Evolutionary conservation across 768 basidiomycete species (phyloP).

Genomic region (Suillus spraguei): DNA sequence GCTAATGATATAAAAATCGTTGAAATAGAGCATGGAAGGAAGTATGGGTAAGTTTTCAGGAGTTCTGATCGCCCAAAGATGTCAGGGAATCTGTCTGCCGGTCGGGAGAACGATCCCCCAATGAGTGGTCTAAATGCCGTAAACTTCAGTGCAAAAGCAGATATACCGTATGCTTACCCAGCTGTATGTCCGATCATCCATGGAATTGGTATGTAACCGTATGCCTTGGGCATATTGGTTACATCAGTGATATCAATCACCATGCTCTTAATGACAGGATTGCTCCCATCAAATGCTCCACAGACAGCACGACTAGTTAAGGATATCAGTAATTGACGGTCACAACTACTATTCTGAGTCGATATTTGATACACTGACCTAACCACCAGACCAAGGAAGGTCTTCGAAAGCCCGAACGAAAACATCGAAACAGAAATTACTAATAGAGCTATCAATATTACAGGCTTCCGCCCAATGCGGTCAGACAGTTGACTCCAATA

Average conservation of each 20-base stretch:
- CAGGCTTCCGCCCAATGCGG: conserved; percentile 48
- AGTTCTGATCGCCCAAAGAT: conserved; percentile 59
- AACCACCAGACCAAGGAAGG: conserved; percentile 45
- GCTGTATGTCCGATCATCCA: conserved; percentile 43
- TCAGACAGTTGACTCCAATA: conserved; percentile 55
- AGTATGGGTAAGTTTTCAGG: conserved; percentile 70
- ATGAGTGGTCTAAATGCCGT: conserved; percentile 54
- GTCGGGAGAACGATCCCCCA: conserved; percentile 65
- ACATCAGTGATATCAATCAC: conserved; percentile 42
- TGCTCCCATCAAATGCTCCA: conserved; percentile 56
- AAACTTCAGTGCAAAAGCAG: neutral
- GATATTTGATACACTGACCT: conserved; percentile 30
- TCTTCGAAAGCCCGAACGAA: conserved; percentile 48
- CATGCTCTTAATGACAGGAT: conserved; percentile 50
- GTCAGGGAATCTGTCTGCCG: conserved; percentile 64
- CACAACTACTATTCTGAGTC: neutral
- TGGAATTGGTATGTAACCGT: conserved; percentile 57
- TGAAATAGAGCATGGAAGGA: conserved; percentile 67
- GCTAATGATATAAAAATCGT: conserved; percentile 18
- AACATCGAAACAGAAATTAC: conserved; percentile 49
- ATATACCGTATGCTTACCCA: conserved; percentile 39
- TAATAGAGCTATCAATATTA: conserved; percentile 45
- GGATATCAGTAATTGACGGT: neutral
- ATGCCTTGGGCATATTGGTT: conserved; percentile 41
- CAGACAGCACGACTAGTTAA: conserved; percentile 42